Conservation (phyloP, 208 protist species). For the Wallacemonas sp. region DNA sequence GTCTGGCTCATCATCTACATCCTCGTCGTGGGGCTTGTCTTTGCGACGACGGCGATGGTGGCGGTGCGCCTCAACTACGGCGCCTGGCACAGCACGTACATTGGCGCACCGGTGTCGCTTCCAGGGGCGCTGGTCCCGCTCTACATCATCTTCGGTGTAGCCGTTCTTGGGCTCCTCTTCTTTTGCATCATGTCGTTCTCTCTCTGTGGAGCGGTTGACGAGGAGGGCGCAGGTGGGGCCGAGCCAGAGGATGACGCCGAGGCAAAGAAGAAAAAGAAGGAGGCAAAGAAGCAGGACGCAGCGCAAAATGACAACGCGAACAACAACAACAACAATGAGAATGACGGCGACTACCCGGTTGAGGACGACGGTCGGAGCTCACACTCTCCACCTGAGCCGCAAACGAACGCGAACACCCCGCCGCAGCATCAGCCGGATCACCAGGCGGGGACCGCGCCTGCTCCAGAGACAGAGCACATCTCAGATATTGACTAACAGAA, state of each 20-base stretch:
- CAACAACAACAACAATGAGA: no score
- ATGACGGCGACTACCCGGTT: slow-evolving; percentile 20
- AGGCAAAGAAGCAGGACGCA: no score
- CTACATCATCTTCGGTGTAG: slow-evolving; percentile 42
- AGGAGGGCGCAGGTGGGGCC: neutral
- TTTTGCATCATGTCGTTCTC: slow-evolving; percentile 24
- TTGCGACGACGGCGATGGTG: slow-evolving; percentile 52
- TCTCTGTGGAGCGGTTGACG: neutral
- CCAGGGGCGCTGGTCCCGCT: slow-evolving; percentile 48
- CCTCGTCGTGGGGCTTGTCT: slow-evolving; percentile 33
- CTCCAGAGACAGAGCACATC: slow-evolving; percentile 25
- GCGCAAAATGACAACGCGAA: no score
- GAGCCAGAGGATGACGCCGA: no score
- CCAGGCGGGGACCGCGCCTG: neutral
- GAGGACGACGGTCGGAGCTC: no score
- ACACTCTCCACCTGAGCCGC: no score
- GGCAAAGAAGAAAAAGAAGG: neutral
- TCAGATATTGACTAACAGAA: slow-evolving; percentile 50
- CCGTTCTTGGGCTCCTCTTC: slow-evolving; percentile 21
- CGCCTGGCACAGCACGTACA: slow-evolving; percentile 25
- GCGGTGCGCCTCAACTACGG: slow-evolving; percentile 63
- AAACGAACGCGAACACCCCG: slow-evolving; percentile 14
- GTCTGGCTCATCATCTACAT: slow-evolving; percentile 11
- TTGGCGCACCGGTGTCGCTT: slow-evolving; percentile 28
- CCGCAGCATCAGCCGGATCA: slow-evolving; percentile 10